Evolutionary conservation across 345 rosid genomes (phyloP).

Genomic region (Microcos paniculata): DNA sequence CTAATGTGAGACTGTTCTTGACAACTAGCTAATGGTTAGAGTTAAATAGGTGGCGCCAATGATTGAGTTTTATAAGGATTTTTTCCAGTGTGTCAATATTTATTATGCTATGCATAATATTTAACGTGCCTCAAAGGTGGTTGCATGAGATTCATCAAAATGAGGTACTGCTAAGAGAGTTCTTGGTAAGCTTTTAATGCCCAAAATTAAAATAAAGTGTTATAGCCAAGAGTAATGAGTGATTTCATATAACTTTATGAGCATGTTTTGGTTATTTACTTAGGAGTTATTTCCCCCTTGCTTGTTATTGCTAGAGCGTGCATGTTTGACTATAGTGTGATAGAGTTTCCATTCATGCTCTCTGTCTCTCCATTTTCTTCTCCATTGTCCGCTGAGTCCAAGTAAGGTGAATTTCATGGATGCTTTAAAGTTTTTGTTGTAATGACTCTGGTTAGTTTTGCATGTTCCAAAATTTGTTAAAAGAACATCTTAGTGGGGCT

Average conservation of each 20-base stretch:
- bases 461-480: constrained; percentile 5
- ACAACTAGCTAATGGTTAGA: not conserved
- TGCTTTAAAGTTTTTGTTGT: not conserved
- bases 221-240: no score
- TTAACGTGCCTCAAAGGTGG: not conserved
- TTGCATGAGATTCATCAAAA: not conserved
- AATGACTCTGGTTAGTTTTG: not conserved
- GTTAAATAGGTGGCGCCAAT: not conserved
- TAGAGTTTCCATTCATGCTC: not conserved
- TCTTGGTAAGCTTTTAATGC: not conserved
- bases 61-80: not conserved
- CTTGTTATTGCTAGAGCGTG: not conserved
- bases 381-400: not conserved
- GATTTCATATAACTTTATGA: no score
- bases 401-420: not conserved
- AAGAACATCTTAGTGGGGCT: no score
- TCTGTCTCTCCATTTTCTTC: not conserved
- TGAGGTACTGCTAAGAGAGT: not conserved
- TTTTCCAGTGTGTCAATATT: not conserved
- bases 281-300: not conserved
- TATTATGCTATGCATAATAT: not conserved
- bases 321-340: not conserved
- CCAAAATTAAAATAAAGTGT: not conserved
- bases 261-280: not conserved
- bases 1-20: not conserved